phyloP scores from a whole-genome alignment of 495 filamentous ascomycete species.

The Lindgomyces ingoldianus region DNA sequence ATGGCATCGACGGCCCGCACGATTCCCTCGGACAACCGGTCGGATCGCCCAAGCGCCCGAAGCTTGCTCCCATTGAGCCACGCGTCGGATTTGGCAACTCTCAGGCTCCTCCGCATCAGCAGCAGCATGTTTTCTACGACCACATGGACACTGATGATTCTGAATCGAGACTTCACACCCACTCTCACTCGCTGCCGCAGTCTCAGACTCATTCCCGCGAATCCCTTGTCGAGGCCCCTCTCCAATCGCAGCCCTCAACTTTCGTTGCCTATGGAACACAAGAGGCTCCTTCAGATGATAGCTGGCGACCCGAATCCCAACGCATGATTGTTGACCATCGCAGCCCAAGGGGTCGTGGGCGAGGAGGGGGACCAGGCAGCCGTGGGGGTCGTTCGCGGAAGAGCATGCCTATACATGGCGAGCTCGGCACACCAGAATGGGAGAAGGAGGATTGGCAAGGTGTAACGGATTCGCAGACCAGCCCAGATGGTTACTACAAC shows the following conservation, averaged over 20 bases:
- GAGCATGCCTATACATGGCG: conserved; percentile 21
- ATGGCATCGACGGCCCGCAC: conserved; percentile 25
- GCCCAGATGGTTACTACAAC: conserved; percentile 41
- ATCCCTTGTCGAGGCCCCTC: conserved; percentile 15
- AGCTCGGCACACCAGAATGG: conserved; percentile 42
- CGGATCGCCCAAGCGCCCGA: conserved; percentile 45
- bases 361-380: conserved; percentile 37
- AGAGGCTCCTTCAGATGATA: conserved; percentile 39
- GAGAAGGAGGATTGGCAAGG: conserved; percentile 41
- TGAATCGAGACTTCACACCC: conserved; percentile 28
- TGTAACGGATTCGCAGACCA: conserved; percentile 34
- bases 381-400: conserved; percentile 42
- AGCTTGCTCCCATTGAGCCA: conserved; percentile 43
- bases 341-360: conserved; percentile 25
- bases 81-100: conserved; percentile 21
- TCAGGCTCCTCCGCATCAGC: conserved; percentile 18
- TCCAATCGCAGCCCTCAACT: conserved; percentile 8
- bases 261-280: conserved; percentile 39
- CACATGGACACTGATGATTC: conserved; percentile 38
- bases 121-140: conserved; percentile 22
- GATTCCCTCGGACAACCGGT: conserved; percentile 11
- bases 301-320: conserved; percentile 44
- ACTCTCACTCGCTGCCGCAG: conserved; percentile 28
- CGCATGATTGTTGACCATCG: conserved; percentile 27
- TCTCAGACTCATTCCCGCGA: conserved; percentile 29